Conservation (phyloP, 208 protist genomes). For the Leishmania guyanensis region DNA sequence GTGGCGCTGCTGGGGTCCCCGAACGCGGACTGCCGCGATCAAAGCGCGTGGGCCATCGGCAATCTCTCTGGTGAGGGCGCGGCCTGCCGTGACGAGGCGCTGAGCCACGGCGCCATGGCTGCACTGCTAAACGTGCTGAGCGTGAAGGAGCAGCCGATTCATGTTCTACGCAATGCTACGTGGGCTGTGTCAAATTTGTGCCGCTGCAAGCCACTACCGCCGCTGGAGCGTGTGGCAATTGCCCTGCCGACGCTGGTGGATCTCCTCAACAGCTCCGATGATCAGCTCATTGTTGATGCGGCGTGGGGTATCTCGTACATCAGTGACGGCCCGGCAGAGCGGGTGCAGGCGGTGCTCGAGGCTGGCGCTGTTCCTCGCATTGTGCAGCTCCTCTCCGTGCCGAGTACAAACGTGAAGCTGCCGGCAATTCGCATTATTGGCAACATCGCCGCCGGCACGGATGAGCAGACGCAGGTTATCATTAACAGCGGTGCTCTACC, state of each 20-base stretch:
- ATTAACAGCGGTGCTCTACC: slow-evolving; percentile 93
- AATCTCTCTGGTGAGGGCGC: slow-evolving; percentile 98
- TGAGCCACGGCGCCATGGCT: slow-evolving; percentile 78
- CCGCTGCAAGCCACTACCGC: slow-evolving; percentile 95
- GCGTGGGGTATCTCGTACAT: slow-evolving; percentile 98
- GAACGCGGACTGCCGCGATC: slow-evolving; percentile 95
- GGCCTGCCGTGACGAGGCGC: slow-evolving; percentile 91
- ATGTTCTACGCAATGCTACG: slow-evolving; percentile 92
- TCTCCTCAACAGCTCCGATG: slow-evolving; percentile 91
- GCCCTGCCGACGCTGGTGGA: slow-evolving; percentile 89
- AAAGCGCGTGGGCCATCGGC: slow-evolving; percentile 98
- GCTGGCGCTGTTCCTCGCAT: slow-evolving; percentile 86
- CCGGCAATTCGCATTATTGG: slow-evolving; percentile 97
- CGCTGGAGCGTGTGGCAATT: slow-evolving; percentile 67
- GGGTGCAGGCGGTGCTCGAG: slow-evolving; percentile 96
- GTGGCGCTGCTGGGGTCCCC: slow-evolving; percentile 92
- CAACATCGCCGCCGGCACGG: slow-evolving; percentile 99
- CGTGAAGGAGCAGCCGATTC: slow-evolving; percentile 55
- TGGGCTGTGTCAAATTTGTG: slow-evolving; percentile 99
- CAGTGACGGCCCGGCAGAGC: slow-evolving; percentile 94
- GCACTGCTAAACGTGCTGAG: slow-evolving; percentile 79
- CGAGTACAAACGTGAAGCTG: slow-evolving; percentile 77
- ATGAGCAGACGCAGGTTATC: slow-evolving; percentile 96
- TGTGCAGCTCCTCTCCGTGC: slow-evolving; percentile 93
- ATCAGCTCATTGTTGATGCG: slow-evolving; percentile 96